Evolutionary conservation across 2,329 filamentous ascomycete genomes (phyloP).

Genomic region (Rhynchosporium secalis): DNA sequence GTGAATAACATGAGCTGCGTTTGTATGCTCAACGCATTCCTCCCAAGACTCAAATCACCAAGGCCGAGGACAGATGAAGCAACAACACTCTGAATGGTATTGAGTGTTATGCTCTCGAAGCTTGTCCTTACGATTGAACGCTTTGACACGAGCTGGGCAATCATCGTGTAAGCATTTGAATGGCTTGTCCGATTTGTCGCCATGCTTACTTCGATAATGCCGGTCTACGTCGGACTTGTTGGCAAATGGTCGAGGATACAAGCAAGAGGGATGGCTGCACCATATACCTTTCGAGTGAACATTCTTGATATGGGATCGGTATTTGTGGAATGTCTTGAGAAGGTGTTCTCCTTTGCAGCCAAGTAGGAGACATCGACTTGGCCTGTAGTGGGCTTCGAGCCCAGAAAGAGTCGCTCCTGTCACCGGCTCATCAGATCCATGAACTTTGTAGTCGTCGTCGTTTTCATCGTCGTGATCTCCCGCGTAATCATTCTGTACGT

Average conservation of each 20-base stretch:
- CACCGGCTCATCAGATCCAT: not conserved
- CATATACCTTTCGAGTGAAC: conserved; percentile 7
- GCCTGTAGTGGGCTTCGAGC: conserved; percentile 1
- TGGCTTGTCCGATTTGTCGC: conserved; percentile 2
- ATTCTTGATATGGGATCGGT: conserved; percentile 13
- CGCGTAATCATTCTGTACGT: no score
- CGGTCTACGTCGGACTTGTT: conserved; percentile 7
- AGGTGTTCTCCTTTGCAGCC: conserved; percentile 9
- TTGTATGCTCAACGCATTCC: conserved; percentile 8
- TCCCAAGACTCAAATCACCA: conserved; percentile 7
- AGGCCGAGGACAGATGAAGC: conserved; percentile 10
- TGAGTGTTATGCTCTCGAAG: conserved; percentile 10
- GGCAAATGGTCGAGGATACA: conserved; percentile 7
- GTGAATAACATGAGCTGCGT: not conserved
- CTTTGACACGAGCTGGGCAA: conserved; percentile 8
- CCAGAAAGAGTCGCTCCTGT: not conserved
- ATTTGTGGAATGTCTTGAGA: not conserved
- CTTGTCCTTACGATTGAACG: conserved; percentile 16
- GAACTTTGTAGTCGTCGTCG: no score
- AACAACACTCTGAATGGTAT: conserved; percentile 1
- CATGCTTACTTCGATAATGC: conserved; percentile 3
- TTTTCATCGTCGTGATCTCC: not conserved
- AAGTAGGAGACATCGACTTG: not conserved
- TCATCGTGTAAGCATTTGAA: conserved; percentile 3
- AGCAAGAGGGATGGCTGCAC: conserved; percentile 4